A percentile compares a stretch with the other conserved stretches of the same genome.
Evolutionary conservation across 2,329 filamentous ascomycete species (phyloP).

Genomic region (Aspergillus alliaceus): DNA sequence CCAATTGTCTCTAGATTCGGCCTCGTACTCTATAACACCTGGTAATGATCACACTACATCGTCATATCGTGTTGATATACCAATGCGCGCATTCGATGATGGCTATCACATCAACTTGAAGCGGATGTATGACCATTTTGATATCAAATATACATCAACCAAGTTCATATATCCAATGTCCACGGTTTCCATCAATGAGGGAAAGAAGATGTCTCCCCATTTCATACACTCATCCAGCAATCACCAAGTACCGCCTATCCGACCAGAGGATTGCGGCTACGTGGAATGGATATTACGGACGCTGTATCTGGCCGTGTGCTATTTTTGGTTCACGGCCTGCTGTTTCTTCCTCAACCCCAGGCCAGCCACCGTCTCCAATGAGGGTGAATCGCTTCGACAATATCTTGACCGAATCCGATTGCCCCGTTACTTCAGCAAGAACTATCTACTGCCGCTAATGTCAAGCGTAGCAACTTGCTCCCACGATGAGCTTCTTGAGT

Average conservation of each 20-base stretch:
- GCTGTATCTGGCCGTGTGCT: slow-evolving; percentile 11
- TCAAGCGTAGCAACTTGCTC: slow-evolving; percentile 24
- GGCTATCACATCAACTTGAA: slow-evolving; percentile 58
- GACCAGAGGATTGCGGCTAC: not conserved
- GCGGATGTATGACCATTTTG: slow-evolving; percentile 57
- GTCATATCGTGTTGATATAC: slow-evolving; percentile 49
- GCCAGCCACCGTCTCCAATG: not conserved
- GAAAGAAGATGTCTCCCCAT: slow-evolving; percentile 11
- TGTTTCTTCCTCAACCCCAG: slow-evolving; percentile 12
- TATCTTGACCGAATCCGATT: slow-evolving; percentile 11
- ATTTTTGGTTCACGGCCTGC: slow-evolving; percentile 15
- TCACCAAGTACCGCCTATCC: slow-evolving; percentile 11
- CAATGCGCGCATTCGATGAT: slow-evolving; percentile 53
- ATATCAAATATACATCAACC: slow-evolving; percentile 48
- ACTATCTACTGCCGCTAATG: slow-evolving; percentile 34
- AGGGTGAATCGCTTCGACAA: slow-evolving; percentile 8
- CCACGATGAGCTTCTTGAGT: slow-evolving; percentile 21
- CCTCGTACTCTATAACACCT: slow-evolving; percentile 39
- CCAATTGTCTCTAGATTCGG: slow-evolving; percentile 47
- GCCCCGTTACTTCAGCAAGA: slow-evolving; percentile 6
- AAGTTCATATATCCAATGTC: slow-evolving; percentile 52
- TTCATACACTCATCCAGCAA: slow-evolving; percentile 20
- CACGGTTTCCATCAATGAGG: slow-evolving; percentile 45
- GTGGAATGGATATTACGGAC: slow-evolving; percentile 7
- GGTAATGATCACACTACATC: slow-evolving; percentile 13